Evolutionary conservation across 805 yeast species (phyloP).

Genomic region (Candida dendrica): DNA sequence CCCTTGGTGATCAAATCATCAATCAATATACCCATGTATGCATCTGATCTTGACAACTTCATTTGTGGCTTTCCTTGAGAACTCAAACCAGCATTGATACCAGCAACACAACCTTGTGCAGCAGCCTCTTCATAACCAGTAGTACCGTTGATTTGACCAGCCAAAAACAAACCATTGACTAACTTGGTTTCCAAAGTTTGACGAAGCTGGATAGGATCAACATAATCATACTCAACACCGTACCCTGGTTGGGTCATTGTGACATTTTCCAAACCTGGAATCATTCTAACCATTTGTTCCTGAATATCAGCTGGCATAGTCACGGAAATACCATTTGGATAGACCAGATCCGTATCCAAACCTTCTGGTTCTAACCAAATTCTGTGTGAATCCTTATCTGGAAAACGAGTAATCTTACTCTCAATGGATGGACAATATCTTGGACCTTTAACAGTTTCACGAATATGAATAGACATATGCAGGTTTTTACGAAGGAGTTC

Average conservation of each 20-base stretch:
- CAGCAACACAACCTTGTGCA: conserved; percentile 93
- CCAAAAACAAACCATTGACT: conserved; percentile 72
- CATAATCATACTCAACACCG: conserved; percentile 97
- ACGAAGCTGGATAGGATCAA: conserved; percentile 84
- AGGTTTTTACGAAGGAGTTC: conserved; percentile 60
- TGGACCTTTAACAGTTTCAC: conserved; percentile 94
- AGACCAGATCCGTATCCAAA: conserved; percentile 73
- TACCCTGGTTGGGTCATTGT: conserved; percentile 92
- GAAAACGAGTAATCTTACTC: conserved; percentile 74
- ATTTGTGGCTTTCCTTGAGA: conserved; percentile 35
- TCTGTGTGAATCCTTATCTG: conserved; percentile 67
- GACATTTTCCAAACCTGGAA: conserved; percentile 85
- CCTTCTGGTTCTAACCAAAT: conserved; percentile 99
- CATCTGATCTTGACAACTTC: conserved; percentile 66
- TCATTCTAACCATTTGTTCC: conserved; percentile 59
- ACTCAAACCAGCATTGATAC: conserved; percentile 83
- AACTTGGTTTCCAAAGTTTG: conserved; percentile 76
- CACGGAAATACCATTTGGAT: conserved; percentile 94
- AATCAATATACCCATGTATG: conserved; percentile 84
- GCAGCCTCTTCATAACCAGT: conserved; percentile 99
- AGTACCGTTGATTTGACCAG: conserved; percentile 98
- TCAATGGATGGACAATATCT: conserved; percentile 97
- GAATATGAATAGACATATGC: conserved; percentile 79
- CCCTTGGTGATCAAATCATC: conserved; percentile 95
- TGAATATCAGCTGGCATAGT: conserved; percentile 97